Evolutionary conservation across 306 rosid species (phyloP).

Genomic region (Pyrus bretschneideri): DNA sequence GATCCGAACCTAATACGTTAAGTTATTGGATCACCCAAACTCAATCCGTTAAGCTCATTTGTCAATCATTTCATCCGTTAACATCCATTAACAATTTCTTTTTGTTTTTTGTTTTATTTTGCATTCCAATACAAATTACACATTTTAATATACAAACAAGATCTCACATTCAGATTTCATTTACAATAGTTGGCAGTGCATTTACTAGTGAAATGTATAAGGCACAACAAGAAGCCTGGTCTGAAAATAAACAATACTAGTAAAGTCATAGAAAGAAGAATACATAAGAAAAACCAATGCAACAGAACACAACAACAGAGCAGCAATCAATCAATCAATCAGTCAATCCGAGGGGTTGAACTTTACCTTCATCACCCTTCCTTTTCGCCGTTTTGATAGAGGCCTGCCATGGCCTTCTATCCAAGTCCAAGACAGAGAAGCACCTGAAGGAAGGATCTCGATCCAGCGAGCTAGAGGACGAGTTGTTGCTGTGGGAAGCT

Average conservation of each 20-base stretch:
- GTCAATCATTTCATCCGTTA: too few relatives aligned
- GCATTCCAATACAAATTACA: too few relatives aligned
- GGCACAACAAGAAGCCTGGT: not conserved
- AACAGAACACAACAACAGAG: not conserved
- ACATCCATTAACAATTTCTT: too few relatives aligned
- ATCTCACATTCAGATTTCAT: too few relatives aligned
- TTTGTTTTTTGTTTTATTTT: too few relatives aligned
- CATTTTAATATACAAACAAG: too few relatives aligned
- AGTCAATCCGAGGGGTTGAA: too few relatives aligned
- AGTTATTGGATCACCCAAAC: too few relatives aligned
- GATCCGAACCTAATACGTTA: too few relatives aligned
- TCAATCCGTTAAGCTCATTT: too few relatives aligned
- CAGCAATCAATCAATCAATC: not conserved
- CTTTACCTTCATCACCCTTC: conserved; percentile 96
- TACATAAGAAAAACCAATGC: not conserved
- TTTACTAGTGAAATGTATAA: not conserved
- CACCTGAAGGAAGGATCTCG: conserved; percentile 76
- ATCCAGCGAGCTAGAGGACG: conserved; percentile 27
- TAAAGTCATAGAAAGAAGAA: conserved; percentile 23
- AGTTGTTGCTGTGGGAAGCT: conserved; percentile 35
- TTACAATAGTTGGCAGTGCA: not conserved
- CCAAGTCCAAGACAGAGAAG: conserved; percentile 86
- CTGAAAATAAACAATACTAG: conserved; percentile 1
- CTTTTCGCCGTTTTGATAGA: conserved; percentile 58
- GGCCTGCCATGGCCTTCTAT: conserved; percentile 84